Evolutionary conservation across 1,139 yeast genomes (phyloP).

Genomic region (Saccharomyces hybrid): DNA sequence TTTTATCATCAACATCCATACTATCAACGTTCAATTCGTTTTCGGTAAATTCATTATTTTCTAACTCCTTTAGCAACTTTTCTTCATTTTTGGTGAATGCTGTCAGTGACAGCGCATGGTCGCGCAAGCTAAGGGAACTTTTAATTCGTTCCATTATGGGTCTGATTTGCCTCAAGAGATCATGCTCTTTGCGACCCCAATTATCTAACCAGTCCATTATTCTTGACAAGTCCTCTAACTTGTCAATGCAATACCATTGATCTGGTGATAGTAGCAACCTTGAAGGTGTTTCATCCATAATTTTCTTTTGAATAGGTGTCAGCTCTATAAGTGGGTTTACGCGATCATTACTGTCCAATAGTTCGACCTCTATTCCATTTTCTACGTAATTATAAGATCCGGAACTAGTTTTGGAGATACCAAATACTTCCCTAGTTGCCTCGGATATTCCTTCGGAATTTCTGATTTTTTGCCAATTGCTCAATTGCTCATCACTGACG

Average conservation of each 20-base stretch:
- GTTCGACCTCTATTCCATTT: conserved; percentile 17
- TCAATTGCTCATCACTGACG: conserved; percentile 32
- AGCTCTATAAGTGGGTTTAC: conserved; percentile 28
- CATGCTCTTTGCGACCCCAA: conserved; percentile 69
- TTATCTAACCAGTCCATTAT: conserved; percentile 63
- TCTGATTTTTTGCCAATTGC: conserved; percentile 31
- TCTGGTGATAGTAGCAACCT: conserved; percentile 44
- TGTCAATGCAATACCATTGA: conserved; percentile 67
- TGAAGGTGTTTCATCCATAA: conserved; percentile 58
- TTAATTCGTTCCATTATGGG: conserved; percentile 47
- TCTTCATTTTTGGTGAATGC: conserved; percentile 38
- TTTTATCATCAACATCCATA: neutral
- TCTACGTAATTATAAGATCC: conserved; percentile 20
- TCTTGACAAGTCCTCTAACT: conserved; percentile 47
- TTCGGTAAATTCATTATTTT: conserved; percentile 33
- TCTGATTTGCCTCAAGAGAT: conserved; percentile 54
- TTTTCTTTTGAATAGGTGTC: conserved; percentile 50
- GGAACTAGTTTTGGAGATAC: conserved; percentile 15
- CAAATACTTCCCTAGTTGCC: conserved; percentile 25
- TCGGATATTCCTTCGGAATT: conserved; percentile 17
- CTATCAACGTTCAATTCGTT: conserved; percentile 21
- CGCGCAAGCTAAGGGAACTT: conserved; percentile 53
- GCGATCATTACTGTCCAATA: conserved; percentile 41
- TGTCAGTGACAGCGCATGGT: conserved; percentile 41
- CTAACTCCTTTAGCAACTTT: conserved; percentile 36